Base-by-base conservation (phyloP, 768 basidiomycete species). In the Nevesoporus exiguus region DNA sequence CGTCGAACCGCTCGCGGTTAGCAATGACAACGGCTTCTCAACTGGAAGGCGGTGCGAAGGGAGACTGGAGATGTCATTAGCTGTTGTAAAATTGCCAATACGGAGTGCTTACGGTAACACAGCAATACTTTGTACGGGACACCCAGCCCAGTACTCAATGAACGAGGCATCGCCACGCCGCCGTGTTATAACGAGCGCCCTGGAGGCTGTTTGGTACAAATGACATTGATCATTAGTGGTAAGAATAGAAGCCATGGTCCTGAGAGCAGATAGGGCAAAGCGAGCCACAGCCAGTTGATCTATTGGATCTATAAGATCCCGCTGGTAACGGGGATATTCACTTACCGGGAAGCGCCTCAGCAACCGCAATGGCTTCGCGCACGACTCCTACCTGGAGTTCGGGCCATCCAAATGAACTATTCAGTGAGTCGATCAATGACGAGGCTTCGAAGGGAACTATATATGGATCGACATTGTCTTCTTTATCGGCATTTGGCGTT, bases 351-450 rank as follows among this genome's bases (percentile, higher is more conserved):
- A 99, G 73, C 14, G 92, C 84, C 69, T 98, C 93, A 2, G 93
- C 90, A 3, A 98, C 85, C 0, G 89, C 86, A 21, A 98, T 85
- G 1, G 93, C 92, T 67, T 98, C 97, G 34, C 93, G 82, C 21
- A 98, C 78, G n/a, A 95, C 84, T 22, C 93, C 93, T 17, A 98
- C 82, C 74, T 97, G 96, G 37, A 99, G 75, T 67, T 94, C 92
- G 3, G 94, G 88, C 96, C 96, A 98, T 5, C 97, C 97, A 66
- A 85, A 90, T 5, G 80, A 71, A 57, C 84, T 82, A 24, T 71
- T 74, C 29, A 73, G 67, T 19, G 52, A 55, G 25, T 62, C 58
- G 31, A 74, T 73, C 9, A 74, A 55, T 0, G 73, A 71, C 49
- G 80, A 78, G 44, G 77, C 75, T 51, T 78, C 78, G 19, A 51